Evolutionary conservation across 176 grass and related monocot genomes (phyloP), one percentile per base, ranked within the genome.

Genomic region (Tillandsia fasciculata): DNA sequence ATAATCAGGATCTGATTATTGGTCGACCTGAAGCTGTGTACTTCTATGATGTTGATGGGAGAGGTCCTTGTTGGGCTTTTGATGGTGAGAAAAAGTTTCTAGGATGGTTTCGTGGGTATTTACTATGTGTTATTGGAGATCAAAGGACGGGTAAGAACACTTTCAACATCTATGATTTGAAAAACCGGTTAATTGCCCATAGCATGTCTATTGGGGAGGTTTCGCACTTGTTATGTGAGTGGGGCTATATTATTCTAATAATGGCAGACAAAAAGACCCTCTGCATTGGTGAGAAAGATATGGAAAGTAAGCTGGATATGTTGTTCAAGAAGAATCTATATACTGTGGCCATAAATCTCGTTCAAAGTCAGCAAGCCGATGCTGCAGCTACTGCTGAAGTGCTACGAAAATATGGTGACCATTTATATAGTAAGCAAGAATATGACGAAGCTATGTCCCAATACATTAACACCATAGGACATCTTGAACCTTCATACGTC

Each of bases 221-320:
- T 71, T 99, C 87, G 11, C 78, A 99, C 72, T 86, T 99, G 18
- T 79, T 94, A 26, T 82, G 75, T 70, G 94, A 99, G 70, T 94
- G 95, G 95, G 95, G 87, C 61, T 94, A 88, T 74, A 90, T 94
- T 80, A 85, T 99, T 71, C 80, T 99, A 22, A 75, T 99, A 78
- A 90, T 86, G 86, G 73, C 63, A 3, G 90, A 99, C 74, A 99
- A 88, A 90, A 99, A 75, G 67, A 77, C 86, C 74, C 69, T 90
- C 72, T 99, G 90, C 82, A 87, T 99, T 67, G 90, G 90, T 78
- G 95, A 99, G 72, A 99, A 93, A 75, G 89, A 99, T 61, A 99
- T 90, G 95, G 95, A 93, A 82, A 99, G 90, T 85, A 99, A 99
- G 76, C 83, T 99, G 65, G 84, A 99, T 74, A 94, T 99, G 94